Evolutionary conservation across 805 yeast genomes (phyloP).

Genomic region (Metschnikowia kunwiensis): DNA sequence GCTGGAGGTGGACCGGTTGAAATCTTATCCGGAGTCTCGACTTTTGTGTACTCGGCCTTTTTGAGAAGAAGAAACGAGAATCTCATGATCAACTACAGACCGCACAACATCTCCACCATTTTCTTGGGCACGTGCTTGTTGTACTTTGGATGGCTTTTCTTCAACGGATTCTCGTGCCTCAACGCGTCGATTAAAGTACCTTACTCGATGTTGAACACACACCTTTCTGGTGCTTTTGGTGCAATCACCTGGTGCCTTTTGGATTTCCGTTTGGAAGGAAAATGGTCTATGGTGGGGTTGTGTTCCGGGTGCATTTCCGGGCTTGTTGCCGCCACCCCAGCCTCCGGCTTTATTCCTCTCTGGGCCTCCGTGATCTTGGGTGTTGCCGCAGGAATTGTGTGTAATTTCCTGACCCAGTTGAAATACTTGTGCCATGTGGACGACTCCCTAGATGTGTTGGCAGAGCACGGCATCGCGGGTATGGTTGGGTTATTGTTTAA

Average conservation of each 20-base stretch:
- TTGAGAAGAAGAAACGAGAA: constrained; percentile 75
- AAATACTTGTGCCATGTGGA: constrained; percentile 80
- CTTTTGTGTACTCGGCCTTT: constrained; percentile 79
- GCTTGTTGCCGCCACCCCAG: constrained; percentile 94
- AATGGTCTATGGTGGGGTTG: constrained; percentile 92
- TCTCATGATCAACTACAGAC: constrained; percentile 82
- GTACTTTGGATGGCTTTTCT: constrained; percentile 96
- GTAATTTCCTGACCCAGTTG: constrained; percentile 87
- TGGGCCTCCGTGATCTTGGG: constrained; percentile 92
- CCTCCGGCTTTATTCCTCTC: constrained; percentile 84
- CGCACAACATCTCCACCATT: constrained; percentile 90
- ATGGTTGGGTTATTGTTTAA: constrained; percentile 85
- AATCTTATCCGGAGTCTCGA: constrained; percentile 86
- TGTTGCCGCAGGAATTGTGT: constrained; percentile 70
- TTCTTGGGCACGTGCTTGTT: constrained; percentile 82
- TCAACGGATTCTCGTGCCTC: constrained; percentile 86
- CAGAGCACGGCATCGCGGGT: constrained; percentile 99
- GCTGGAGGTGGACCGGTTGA: constrained; percentile 99
- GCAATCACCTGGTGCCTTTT: constrained; percentile 89
- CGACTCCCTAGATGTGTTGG: constrained; percentile 90
- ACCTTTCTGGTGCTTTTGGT: constrained; percentile 84
- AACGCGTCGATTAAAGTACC: constrained; percentile 81
- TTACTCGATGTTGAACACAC: constrained; percentile 89
- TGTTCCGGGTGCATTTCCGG: constrained; percentile 97
- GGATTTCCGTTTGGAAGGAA: constrained; percentile 82